Conservation (phyloP, 257 asterid species). For the Leonotis leonurus region DNA sequence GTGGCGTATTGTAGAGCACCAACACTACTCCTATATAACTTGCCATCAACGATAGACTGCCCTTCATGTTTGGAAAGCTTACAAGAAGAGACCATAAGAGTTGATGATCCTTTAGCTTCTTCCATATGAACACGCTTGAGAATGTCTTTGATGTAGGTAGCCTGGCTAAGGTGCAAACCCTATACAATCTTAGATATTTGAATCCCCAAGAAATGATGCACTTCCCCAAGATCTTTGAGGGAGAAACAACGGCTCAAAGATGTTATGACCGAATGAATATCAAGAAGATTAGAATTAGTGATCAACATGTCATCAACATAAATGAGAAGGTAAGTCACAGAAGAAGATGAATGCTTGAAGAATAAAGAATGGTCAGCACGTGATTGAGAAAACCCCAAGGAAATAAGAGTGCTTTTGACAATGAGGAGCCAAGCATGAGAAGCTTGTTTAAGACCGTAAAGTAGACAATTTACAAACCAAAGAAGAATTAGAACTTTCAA, state of each 20-base stretch:
- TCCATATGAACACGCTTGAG: not conserved
- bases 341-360: not conserved
- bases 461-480: not conserved
- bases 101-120: not conserved
- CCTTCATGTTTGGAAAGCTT: not conserved
- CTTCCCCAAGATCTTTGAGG: not conserved
- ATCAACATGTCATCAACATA: not conserved
- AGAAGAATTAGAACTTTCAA: not conserved
- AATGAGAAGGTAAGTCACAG: not conserved
- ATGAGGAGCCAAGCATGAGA: not conserved
- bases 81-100: not conserved
- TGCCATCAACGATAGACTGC: not conserved
- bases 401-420: not conserved
- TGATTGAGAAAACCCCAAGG: not conserved
- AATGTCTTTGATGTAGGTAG: not conserved
- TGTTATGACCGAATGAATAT: not conserved
- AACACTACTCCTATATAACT: not conserved
- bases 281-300: not conserved
- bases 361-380: not conserved
- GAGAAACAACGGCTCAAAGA: not conserved
- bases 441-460: not conserved
- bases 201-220: not conserved
- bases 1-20: not conserved
- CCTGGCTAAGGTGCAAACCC: not conserved
- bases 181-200: not conserved